Evolutionary conservation across 768 basidiomycete species (phyloP).

Genomic region (Russula dissimulans): DNA sequence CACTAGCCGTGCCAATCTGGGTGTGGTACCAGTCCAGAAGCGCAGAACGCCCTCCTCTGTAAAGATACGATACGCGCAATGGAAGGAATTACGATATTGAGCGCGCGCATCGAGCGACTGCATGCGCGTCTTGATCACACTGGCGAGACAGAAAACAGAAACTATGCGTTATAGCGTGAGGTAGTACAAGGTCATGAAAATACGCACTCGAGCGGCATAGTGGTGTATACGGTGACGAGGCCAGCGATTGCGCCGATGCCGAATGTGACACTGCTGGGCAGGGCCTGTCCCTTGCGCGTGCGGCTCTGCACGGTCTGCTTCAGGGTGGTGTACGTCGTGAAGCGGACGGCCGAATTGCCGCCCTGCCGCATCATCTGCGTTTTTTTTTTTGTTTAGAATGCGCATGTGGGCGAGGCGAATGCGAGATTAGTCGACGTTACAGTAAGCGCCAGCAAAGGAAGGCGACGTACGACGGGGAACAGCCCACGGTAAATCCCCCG

Average conservation of each 20-base stretch:
- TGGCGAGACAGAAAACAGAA: slow-evolving; percentile 25
- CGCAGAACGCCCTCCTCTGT: slow-evolving; percentile 86
- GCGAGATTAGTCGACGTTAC: no score
- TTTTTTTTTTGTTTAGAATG: no score
- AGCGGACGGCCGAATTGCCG: slow-evolving; percentile 92
- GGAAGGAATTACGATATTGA: slow-evolving; percentile 90
- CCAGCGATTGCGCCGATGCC: slow-evolving; percentile 92
- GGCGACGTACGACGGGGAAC: slow-evolving; percentile 74
- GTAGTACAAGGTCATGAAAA: not conserved
- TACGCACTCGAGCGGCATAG: slow-evolving; percentile 72
- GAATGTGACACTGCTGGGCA: slow-evolving; percentile 87
- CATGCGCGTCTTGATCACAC: slow-evolving; percentile 98
- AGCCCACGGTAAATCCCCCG: slow-evolving; percentile 82
- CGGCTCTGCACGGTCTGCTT: slow-evolving; percentile 90
- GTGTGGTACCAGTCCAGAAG: slow-evolving; percentile 97
- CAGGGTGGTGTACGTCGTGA: slow-evolving; percentile 89
- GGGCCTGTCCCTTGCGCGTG: slow-evolving; percentile 68
- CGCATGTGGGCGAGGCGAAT: no score
- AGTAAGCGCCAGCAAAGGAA: no score
- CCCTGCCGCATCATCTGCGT: slow-evolving; percentile 92
- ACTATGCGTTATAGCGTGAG: not conserved
- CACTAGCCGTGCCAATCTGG: slow-evolving; percentile 74
- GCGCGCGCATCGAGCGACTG: slow-evolving; percentile 76
- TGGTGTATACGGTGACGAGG: slow-evolving; percentile 87
- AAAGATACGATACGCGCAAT: slow-evolving; percentile 90